Evolutionary conservation across 768 basidiomycete genomes (phyloP).

Genomic region (Serendipita indica): DNA sequence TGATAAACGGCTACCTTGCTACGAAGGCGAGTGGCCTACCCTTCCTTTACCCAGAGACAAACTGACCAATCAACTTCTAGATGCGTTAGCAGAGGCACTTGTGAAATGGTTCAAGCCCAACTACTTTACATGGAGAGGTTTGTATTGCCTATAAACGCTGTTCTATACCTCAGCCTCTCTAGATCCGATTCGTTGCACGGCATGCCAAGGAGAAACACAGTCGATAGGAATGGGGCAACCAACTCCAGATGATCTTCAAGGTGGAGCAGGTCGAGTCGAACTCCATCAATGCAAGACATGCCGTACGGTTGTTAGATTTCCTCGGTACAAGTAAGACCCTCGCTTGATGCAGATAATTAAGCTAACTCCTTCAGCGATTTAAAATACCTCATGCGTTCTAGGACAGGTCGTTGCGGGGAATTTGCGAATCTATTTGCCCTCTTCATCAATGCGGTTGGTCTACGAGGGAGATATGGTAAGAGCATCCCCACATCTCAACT

Average conservation of each 20-base stretch:
- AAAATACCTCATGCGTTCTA: slow-evolving; percentile 20
- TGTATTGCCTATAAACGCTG: background rate
- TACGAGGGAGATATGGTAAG: slow-evolving; percentile 23
- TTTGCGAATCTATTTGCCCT: slow-evolving; percentile 28
- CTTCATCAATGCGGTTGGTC: slow-evolving; percentile 23
- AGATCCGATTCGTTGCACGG: slow-evolving; percentile 26
- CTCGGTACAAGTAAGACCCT: slow-evolving; percentile 23
- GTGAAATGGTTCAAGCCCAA: slow-evolving; percentile 26
- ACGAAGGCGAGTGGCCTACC: slow-evolving; percentile 11
- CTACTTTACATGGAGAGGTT: slow-evolving; percentile 24
- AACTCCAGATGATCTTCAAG: slow-evolving; percentile 19
- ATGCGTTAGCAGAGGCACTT: slow-evolving; percentile 23
- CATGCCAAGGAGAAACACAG: slow-evolving; percentile 20
- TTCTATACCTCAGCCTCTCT: too few relatives aligned
- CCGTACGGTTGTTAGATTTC: slow-evolving; percentile 22
- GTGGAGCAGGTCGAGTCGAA: slow-evolving; percentile 26
- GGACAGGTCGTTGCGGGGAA: slow-evolving; percentile 22
- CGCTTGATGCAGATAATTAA: too few relatives aligned
- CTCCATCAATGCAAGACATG: slow-evolving; percentile 20
- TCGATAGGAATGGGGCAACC: slow-evolving; percentile 15
- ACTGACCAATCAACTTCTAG: too few relatives aligned
- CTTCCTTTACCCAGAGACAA: background rate
- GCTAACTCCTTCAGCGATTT: slow-evolving; percentile 17
- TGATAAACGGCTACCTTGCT: slow-evolving; percentile 11
- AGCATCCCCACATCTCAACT: slow-evolving; percentile 1